phyloP scores from a whole-genome alignment of 805 yeast genomes.

The Yamadazyma insecticola region DNA sequence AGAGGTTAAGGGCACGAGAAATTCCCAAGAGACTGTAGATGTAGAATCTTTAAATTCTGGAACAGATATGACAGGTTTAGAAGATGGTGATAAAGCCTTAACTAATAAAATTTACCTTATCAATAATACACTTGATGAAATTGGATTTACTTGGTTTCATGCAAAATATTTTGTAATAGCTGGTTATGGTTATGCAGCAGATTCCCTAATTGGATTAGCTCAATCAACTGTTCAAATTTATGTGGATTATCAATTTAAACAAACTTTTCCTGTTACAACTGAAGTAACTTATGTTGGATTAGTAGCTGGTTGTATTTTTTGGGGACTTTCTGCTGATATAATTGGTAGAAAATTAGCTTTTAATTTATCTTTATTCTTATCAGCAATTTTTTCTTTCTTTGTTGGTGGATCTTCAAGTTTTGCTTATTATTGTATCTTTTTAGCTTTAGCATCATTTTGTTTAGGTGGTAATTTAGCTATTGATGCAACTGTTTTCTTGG shows the following conservation, averaged over 20 bases:
- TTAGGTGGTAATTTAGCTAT: conserved; percentile 27
- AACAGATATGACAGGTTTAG: conserved; percentile 6
- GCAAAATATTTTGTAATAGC: conserved; percentile 45
- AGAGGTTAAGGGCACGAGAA: neutral
- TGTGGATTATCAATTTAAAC: conserved; percentile 45
- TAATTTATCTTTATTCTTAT: conserved; percentile 22
- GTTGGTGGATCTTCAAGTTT: conserved; percentile 23
- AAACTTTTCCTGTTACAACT: conserved; percentile 39
- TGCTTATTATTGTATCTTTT: conserved; percentile 21
- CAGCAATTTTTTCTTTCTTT: conserved; percentile 19
- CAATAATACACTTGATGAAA: conserved; percentile 29
- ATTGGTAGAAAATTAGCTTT: conserved; percentile 53
- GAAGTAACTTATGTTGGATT: conserved; percentile 39
- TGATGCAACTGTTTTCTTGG: conserved; percentile 24
- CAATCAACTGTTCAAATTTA: conserved; percentile 44
- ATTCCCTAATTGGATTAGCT: conserved; percentile 46
- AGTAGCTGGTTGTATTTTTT: conserved; percentile 46
- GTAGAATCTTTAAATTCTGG: conserved; percentile 3
- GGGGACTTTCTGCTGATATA: conserved; percentile 54
- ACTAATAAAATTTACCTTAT: conserved; percentile 23
- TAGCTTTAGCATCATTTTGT: conserved; percentile 17
- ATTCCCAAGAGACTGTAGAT: too few species aligned
- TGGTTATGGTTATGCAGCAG: conserved; percentile 55
- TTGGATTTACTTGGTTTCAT: conserved; percentile 52
- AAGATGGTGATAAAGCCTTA: conserved; percentile 5